Evolutionary conservation across 2,329 filamentous ascomycete species (phyloP).

Genomic region (Pseudogymnoascus sp.): DNA sequence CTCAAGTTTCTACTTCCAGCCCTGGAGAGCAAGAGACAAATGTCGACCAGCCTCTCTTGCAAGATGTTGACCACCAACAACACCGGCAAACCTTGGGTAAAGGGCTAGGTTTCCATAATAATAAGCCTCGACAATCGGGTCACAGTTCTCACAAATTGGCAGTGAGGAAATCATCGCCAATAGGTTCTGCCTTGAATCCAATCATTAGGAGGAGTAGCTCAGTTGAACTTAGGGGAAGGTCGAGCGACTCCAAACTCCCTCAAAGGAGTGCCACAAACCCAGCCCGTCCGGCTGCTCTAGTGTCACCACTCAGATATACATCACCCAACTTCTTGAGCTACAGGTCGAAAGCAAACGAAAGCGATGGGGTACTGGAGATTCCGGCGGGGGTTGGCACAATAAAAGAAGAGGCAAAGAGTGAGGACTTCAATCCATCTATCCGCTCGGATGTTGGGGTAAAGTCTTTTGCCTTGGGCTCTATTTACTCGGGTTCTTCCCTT

Average conservation of each 20-base stretch:
- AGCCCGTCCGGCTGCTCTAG: not conserved
- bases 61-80: not conserved
- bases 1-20: not conserved
- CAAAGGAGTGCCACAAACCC: constrained; percentile 5
- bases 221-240: not conserved
- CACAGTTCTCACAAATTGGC: not conserved
- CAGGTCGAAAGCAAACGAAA: not conserved
- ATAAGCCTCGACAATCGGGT: not conserved
- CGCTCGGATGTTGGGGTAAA: not conserved
- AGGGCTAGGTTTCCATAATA: not conserved
- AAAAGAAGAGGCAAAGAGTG: not conserved
- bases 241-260: not conserved
- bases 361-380: not conserved
- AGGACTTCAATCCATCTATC: not conserved
- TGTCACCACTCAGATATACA: not conserved
- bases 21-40: not conserved
- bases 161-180: not conserved
- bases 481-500: not conserved
- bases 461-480: not conserved
- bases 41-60: not conserved
- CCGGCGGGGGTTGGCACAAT: not conserved
- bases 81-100: not conserved
- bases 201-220: not conserved
- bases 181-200: constrained; percentile 7
- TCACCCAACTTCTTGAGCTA: not conserved